Evolutionary conservation across 2,329 filamentous ascomycete genomes (phyloP).

Genomic region (Fusarium miscanthi): DNA sequence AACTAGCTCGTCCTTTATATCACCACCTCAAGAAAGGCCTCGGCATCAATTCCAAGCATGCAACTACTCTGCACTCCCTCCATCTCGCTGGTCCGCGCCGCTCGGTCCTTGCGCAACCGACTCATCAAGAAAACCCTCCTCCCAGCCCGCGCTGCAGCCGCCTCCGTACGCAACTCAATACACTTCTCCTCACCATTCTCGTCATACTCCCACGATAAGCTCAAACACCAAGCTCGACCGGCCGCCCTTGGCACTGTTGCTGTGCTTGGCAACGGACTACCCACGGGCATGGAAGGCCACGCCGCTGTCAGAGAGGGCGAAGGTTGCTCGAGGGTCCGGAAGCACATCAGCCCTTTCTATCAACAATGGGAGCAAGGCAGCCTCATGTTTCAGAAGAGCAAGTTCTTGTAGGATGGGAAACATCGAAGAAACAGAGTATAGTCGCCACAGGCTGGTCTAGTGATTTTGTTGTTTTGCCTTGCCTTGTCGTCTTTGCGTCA

Average conservation of each 20-base stretch:
- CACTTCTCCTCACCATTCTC: slow-evolving; percentile 34
- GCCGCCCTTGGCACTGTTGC: slow-evolving; percentile 43
- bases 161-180: slow-evolving; percentile 42
- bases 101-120: slow-evolving; percentile 38
- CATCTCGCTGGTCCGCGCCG: slow-evolving; percentile 29
- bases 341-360: slow-evolving; percentile 42
- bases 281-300: slow-evolving; percentile 17
- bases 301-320: slow-evolving; percentile 31
- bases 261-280: slow-evolving; percentile 34
- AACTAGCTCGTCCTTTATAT: background rate
- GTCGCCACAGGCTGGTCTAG: background rate
- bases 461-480: slow-evolving; percentile 12
- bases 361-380: slow-evolving; percentile 38
- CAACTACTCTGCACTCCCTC: slow-evolving; percentile 40
- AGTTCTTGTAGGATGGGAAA: slow-evolving; percentile 1
- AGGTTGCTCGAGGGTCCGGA: slow-evolving; percentile 26
- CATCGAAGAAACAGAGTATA: background rate
- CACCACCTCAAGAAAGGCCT: background rate
- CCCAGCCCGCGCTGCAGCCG: slow-evolving; percentile 35
- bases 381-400: slow-evolving; percentile 28
- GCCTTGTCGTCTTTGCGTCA: background rate
- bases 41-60: slow-evolving; percentile 24
- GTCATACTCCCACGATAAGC: slow-evolving; percentile 33
- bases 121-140: slow-evolving; percentile 34
- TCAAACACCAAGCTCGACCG: slow-evolving; percentile 36